Conservation (phyloP, 495 filamentous ascomycete species). For the Podospora fimiseda region DNA sequence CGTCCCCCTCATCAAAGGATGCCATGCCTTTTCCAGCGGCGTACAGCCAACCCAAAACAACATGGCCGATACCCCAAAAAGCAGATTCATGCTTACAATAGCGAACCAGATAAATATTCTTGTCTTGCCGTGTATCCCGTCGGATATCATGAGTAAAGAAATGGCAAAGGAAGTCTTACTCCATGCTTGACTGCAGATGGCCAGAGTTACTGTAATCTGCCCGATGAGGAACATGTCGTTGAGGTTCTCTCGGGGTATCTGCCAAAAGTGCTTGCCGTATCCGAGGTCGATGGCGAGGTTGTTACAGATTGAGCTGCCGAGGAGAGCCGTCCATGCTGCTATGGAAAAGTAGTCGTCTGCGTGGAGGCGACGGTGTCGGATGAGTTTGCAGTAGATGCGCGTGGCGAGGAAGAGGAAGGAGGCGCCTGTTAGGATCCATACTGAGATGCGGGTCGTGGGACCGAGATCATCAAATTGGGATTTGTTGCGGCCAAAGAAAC, state of each 20-base stretch:
- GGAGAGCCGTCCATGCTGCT: conserved; percentile 21
- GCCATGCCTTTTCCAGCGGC: conserved; percentile 33
- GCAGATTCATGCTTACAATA: conserved; percentile 32
- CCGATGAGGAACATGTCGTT: conserved; percentile 20
- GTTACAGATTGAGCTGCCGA: conserved; percentile 16
- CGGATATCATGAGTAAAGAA: conserved; percentile 18
- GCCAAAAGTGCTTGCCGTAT: conserved; percentile 26
- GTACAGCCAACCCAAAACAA: conserved; percentile 35
- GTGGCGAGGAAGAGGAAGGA: conserved; percentile 22
- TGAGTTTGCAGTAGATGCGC: conserved; percentile 30
- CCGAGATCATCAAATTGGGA: conserved; percentile 1
- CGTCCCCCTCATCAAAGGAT: conserved; percentile 15
- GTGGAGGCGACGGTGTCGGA: conserved; percentile 20
- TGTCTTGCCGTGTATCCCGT: conserved; percentile 20
- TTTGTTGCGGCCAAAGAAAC: not conserved
- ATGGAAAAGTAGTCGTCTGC: conserved; percentile 22
- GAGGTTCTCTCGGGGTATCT: conserved; percentile 15
- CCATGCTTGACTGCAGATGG: conserved; percentile 23
- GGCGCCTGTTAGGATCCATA: conserved; percentile 24
- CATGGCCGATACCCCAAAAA: conserved; percentile 32
- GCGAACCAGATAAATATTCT: conserved; percentile 24
- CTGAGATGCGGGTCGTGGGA: conserved; percentile 7
- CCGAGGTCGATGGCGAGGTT: conserved; percentile 18
- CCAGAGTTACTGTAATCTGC: conserved; percentile 19
- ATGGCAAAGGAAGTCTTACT: conserved; percentile 32